These are phyloP conservation scores for Fusarium sp. DNA, from an alignment of 2,329 filamentous ascomycete species.

Conservation along the genomic window DNA sequence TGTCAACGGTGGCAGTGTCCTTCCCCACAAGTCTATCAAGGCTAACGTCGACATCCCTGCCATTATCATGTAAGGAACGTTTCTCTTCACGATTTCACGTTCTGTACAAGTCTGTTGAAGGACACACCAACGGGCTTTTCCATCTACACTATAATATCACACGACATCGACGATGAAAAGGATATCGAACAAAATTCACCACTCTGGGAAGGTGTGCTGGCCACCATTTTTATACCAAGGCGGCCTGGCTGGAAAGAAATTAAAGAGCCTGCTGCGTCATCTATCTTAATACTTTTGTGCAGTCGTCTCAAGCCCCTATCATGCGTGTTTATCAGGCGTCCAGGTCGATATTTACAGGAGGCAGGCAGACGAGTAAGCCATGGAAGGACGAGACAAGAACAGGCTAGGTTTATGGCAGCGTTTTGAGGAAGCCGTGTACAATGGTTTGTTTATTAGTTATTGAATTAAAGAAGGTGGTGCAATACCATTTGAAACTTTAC, in stretches of 20 bases:
- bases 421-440: slow-evolving; percentile 39
- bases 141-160: slow-evolving; percentile 34
- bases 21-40: slow-evolving; percentile 99
- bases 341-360: slow-evolving; percentile 45
- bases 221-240: slow-evolving; percentile 42
- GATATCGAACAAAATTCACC: slow-evolving; percentile 44
- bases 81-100: slow-evolving; percentile 8
- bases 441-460: slow-evolving; percentile 31
- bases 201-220: slow-evolving; percentile 47
- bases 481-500: slow-evolving; percentile 32
- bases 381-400: slow-evolving; percentile 40
- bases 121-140: slow-evolving; percentile 37
- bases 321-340: slow-evolving; percentile 49
- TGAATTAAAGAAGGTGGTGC: slow-evolving; percentile 33
- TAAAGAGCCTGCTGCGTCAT: slow-evolving; percentile 39
- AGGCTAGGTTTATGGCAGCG: slow-evolving; percentile 40
- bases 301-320: slow-evolving; percentile 47
- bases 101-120: slow-evolving; percentile 30
- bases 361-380: slow-evolving; percentile 41
- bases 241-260: slow-evolving; percentile 30
- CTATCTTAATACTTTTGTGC: slow-evolving; percentile 46
- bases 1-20: slow-evolving; percentile 94
- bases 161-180: slow-evolving; percentile 36
- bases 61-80: slow-evolving; percentile 72
- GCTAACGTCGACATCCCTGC: slow-evolving; percentile 87